A percentile compares a stretch with the other conserved stretches of the same genome.
Evolutionary conservation across 192 early-diverging fungal species (phyloP).

Genomic region (Podila epicladia): DNA sequence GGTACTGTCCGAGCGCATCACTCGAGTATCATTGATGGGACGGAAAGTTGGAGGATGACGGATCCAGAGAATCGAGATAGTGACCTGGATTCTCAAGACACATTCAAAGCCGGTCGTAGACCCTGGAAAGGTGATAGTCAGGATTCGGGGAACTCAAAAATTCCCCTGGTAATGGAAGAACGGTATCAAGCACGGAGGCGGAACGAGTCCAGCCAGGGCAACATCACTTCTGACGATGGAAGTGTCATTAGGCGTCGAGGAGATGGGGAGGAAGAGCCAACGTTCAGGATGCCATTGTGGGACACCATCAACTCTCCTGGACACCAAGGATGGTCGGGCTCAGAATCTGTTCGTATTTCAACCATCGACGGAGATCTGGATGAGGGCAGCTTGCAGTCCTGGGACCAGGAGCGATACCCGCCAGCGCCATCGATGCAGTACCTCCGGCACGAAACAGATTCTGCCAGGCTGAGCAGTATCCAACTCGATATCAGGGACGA

Average conservation of each 20-base stretch:
- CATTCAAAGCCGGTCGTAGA: constrained; percentile 10
- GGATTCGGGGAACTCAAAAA: neutral
- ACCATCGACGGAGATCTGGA: constrained; percentile 2
- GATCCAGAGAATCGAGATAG: constrained; percentile 16
- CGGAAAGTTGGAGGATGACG: constrained; percentile 27
- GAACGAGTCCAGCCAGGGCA: neutral
- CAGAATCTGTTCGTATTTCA: constrained; percentile 11
- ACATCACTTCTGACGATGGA: neutral
- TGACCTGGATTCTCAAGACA: constrained; percentile 20
- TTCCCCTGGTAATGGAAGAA: neutral
- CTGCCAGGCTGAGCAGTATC: constrained; percentile 17
- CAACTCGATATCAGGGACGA: constrained; percentile 19
- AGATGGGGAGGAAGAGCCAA: constrained; percentile 1
- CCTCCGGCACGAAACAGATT: neutral
- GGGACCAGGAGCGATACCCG: constrained; percentile 18
- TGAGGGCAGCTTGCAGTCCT: neutral
- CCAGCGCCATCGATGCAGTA: neutral
- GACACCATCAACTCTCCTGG: constrained; percentile 43
- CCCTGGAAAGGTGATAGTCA: neutral
- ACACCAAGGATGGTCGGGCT: constrained; percentile 31
- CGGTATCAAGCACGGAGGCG: neutral
- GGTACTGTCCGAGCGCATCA: too few relatives aligned
- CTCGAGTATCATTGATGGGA: neutral
- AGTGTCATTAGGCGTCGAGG: neutral
- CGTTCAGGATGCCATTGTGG: constrained; percentile 47